Conservation (phyloP, 1,284 basidiomycete genomes). For the Trichosporon sp. region DNA sequence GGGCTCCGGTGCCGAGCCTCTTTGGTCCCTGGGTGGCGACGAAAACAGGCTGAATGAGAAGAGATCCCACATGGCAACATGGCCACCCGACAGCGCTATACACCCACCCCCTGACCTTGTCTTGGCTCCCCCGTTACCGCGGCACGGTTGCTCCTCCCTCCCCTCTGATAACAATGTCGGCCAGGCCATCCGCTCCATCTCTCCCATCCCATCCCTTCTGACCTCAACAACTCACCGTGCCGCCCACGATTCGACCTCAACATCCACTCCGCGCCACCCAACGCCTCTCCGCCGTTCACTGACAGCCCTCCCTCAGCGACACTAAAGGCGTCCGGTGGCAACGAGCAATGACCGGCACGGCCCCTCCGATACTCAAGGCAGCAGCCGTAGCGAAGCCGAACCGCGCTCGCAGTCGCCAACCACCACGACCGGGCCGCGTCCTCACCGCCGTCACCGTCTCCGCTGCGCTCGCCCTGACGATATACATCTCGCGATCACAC, state of each 20-base stretch:
- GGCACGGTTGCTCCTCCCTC: not conserved
- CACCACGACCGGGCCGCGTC: not conserved
- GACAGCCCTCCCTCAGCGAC: not conserved
- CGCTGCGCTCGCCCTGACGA: not conserved
- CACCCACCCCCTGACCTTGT: not conserved
- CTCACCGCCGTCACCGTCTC: not conserved
- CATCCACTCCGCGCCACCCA: not conserved
- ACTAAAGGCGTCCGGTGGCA: not conserved
- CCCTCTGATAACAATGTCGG: no score
- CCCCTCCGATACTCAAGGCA: no score
- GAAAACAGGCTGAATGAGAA: not conserved
- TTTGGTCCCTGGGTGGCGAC: not conserved
- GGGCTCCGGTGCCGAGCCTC: not conserved
- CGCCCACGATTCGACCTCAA: not conserved
- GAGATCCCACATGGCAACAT: not conserved
- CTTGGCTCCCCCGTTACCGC: not conserved
- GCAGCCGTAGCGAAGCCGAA: no score
- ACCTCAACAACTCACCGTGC: not conserved
- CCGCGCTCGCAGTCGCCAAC: no score
- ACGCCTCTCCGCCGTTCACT: not conserved
- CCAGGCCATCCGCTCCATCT: not conserved
- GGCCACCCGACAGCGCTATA: not conserved
- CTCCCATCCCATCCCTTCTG: not conserved
- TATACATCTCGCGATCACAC: not conserved
- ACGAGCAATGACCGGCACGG: not conserved